Evolutionary conservation across 2,329 filamentous ascomycete species (phyloP).

Genomic region (Samsoniella hepiali): DNA sequence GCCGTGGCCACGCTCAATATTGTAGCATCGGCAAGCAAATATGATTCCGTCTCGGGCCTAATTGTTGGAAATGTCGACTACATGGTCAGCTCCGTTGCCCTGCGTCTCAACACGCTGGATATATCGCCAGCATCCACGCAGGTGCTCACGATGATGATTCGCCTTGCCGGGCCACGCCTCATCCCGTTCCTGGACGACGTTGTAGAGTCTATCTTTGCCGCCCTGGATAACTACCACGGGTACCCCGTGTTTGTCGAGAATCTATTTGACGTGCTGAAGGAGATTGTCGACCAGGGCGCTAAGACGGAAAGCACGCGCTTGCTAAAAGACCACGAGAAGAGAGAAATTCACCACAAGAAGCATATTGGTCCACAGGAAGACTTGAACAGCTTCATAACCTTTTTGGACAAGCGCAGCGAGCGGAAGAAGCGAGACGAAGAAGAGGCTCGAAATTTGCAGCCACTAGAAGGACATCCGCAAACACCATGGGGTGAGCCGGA

Average conservation of each 20-base stretch:
- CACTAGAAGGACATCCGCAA: slow-evolving; percentile 31
- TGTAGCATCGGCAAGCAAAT: slow-evolving; percentile 72
- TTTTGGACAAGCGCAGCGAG: slow-evolving; percentile 57
- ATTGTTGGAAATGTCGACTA: slow-evolving; percentile 94
- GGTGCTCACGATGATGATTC: slow-evolving; percentile 92
- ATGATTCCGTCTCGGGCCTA: slow-evolving; percentile 69
- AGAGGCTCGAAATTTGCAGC: slow-evolving; percentile 33
- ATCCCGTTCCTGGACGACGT: slow-evolving; percentile 91
- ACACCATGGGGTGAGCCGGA: slow-evolving; percentile 38
- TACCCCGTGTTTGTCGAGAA: slow-evolving; percentile 83
- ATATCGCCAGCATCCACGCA: slow-evolving; percentile 88
- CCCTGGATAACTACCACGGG: slow-evolving; percentile 92
- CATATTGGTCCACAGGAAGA: slow-evolving; percentile 30
- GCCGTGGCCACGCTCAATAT: slow-evolving; percentile 80
- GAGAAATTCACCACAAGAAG: slow-evolving; percentile 43
- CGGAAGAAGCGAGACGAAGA: slow-evolving; percentile 34
- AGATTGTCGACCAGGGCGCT: slow-evolving; percentile 78
- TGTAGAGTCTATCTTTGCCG: slow-evolving; percentile 84
- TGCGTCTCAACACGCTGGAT: slow-evolving; percentile 88
- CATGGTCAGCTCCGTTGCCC: slow-evolving; percentile 85
- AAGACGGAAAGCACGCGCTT: slow-evolving; percentile 50
- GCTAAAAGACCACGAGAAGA: slow-evolving; percentile 38
- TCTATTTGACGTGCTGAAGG: slow-evolving; percentile 77
- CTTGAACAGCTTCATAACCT: slow-evolving; percentile 47
- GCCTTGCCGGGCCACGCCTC: slow-evolving; percentile 74